Percentiles rank a stretch among this genome's conserved stretches.
phyloP scores from a whole-genome alignment of 768 basidiomycete species.

The Serpula lacrymans region DNA sequence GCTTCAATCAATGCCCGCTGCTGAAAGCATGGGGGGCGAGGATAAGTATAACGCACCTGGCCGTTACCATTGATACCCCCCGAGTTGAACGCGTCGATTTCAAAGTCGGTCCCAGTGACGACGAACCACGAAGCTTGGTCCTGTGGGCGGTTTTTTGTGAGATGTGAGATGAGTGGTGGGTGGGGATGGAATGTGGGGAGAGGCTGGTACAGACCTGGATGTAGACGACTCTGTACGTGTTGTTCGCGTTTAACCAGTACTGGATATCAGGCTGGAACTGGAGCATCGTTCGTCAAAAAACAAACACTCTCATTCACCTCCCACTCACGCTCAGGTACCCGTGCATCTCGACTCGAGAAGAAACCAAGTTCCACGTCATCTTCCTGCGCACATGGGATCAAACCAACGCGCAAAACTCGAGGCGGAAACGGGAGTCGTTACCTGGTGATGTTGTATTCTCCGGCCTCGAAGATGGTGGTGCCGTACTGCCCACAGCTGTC shows the following conservation, averaged over 20 bases:
- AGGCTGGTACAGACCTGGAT: constrained; percentile 56
- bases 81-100: constrained; percentile 50
- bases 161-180: too few relatives aligned
- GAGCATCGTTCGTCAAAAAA: background rate
- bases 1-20: background rate
- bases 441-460: constrained; percentile 53
- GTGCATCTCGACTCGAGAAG: constrained; percentile 39
- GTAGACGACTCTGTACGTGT: constrained; percentile 60
- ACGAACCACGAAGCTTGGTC: constrained; percentile 65
- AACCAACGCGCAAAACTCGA: background rate
- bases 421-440: constrained; percentile 11
- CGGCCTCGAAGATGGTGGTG: constrained; percentile 40
- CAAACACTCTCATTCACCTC: constrained; percentile 2
- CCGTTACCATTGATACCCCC: constrained; percentile 62
- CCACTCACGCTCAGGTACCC: constrained; percentile 40
- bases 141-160: constrained; percentile 22
- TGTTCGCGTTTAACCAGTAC: constrained; percentile 52
- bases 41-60: constrained; percentile 31
- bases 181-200: too few relatives aligned
- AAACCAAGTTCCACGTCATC: constrained; percentile 50
- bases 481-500: constrained; percentile 46
- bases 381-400: constrained; percentile 32
- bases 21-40: background rate
- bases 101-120: constrained; percentile 52
- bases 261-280: constrained; percentile 54